These are phyloP conservation scores for Globisporangium acanthophoron DNA, from an alignment of 352 stramenopile genomes.

Conservation along the genomic window DNA sequence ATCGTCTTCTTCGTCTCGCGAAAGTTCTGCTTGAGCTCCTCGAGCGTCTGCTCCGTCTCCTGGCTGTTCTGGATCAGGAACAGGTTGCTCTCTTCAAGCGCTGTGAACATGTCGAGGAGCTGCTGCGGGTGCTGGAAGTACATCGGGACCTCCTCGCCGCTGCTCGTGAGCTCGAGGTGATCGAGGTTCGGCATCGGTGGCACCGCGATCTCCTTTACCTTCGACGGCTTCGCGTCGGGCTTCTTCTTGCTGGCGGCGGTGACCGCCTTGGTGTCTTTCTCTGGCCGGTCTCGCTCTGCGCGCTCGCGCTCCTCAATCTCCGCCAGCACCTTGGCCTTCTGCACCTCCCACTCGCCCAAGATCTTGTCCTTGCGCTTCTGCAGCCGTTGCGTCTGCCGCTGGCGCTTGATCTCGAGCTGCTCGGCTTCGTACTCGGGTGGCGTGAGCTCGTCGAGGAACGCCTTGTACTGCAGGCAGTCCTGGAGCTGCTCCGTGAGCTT, in stretches of 20 bases:
- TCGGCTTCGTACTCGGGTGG: slow-evolving; percentile 81
- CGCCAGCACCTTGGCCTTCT: slow-evolving; percentile 41
- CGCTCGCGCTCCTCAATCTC: slow-evolving; percentile 69
- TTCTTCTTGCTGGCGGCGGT: slow-evolving; percentile 31
- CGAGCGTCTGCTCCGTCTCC: slow-evolving; percentile 92
- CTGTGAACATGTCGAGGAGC: slow-evolving; percentile 91
- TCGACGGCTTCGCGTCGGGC: slow-evolving; percentile 32
- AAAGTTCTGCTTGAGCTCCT: slow-evolving; percentile 93
- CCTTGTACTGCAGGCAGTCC: slow-evolving; percentile 92
- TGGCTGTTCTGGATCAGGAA: slow-evolving; percentile 96
- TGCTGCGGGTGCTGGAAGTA: slow-evolving; percentile 93
- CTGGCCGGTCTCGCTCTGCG: slow-evolving; percentile 44
- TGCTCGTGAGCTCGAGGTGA: slow-evolving; percentile 57
- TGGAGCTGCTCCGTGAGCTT: slow-evolving; percentile 93
- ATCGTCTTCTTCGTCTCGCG: slow-evolving; percentile 87
- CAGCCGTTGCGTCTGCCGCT: slow-evolving; percentile 50
- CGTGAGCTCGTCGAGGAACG: slow-evolving; percentile 91
- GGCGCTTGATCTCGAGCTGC: slow-evolving; percentile 69
- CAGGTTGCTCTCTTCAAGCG: slow-evolving; percentile 93
- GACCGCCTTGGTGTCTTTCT: slow-evolving; percentile 42
- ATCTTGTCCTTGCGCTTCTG: slow-evolving; percentile 72
- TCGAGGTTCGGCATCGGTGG: slow-evolving; percentile 68
- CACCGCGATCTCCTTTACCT: slow-evolving; percentile 37
- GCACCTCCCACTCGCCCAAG: slow-evolving; percentile 57
- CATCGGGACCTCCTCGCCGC: slow-evolving; percentile 92